Evolutionary conservation across 768 basidiomycete genomes (phyloP), one percentile per base, ranked within the genome.

Genomic region (Suillus variegatus): DNA sequence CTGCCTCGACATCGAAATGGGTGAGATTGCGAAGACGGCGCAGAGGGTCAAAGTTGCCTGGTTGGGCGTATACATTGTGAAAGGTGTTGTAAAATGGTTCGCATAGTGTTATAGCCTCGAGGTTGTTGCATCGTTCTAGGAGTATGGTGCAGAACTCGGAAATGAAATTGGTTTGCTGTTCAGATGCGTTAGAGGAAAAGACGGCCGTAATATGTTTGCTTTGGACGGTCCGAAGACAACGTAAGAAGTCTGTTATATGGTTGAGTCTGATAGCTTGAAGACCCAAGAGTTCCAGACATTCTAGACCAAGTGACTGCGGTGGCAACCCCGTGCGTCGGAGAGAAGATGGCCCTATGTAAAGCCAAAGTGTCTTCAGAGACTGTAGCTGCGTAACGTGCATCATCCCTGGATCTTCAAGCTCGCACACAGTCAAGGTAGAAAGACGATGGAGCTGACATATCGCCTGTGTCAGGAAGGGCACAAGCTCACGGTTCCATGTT

Each of bases 1-100:
- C 73, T 69, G 4, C 70, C 73, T 8, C 75, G 44, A 14, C 49
- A 63, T 6, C 68, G 40, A 16, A 28, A 25, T 20, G 41, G 3
- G 43, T 43, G 32, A 60, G 20, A 43, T 60, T 32, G 41, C 25
- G 25, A 60, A 60, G 18, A 32, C 28, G 58, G 18, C 25, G 40
- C 25, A 60, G 40, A 20, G 41, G 41, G 28, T 10, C 3, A 20
- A 60, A 40, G 25, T 40, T 16, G 9, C 40, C 10, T 18, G 38
- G 40, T 58, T 41, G 22, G 22, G 16, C 57, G 25, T 8, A 25
- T 58, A 41, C 13, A 58, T 25, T 38, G 20, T 35, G 32, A 12
- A 55, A 55, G 20, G 32, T 36, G 35, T 36, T 35, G 35, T 36
- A n/a, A 7, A 36, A 36, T 32, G 12, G 35, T 55, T 55, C 36